Base-by-base conservation (phyloP, 805 yeast genomes). In the Priceomyces fermenticarens region DNA sequence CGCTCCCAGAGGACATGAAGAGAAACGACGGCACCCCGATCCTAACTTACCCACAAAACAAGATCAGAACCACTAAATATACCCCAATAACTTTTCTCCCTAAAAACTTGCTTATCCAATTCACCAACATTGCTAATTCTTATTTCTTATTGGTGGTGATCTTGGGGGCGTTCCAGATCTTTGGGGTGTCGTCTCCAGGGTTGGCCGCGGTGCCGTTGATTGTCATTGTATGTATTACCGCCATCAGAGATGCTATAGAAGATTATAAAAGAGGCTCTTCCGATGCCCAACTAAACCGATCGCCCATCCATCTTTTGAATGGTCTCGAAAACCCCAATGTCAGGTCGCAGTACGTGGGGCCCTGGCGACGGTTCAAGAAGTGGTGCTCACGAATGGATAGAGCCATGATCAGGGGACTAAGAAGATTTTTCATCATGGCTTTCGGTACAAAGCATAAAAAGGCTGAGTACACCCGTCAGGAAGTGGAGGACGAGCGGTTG, bases 161-260 rank as follows among this genome's bases (percentile, higher is more conserved):
- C 26, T 58, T 80, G 47, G 83, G 84, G 10, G 67, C 70, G 5
- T 81, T 83, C 59, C 70, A 79, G 46, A 78, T 85, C 35, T 85
- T 85, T 57, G 95, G 95, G 35, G 89, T 83, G 14, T 72, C 77
- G 26, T 71, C 70, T 44, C 89, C 93, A 1, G 91, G 80, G 1
- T 66, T 85, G 53, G 83, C 85, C 14, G 86, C 89, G 2, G 90
- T 85, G 27, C 95, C 95, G 2, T 75, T 85, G 56, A 83, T 85
- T 58, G 90, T 85, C 41, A 85, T 85, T 67, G 89, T 85, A 13
- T 69, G 72, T 40, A 67, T 85, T 47, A 85, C 93, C 2, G 90
- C 88, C 3, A 56, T 81, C 47, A 83, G 84, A 54, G 93, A 86
- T 62, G 90, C 84, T 0, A 69, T 85, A 49, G 95, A 85, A 62